Conservation (phyloP, 371 early-diverging fungal genomes). For the Mucor circinelloides region DNA sequence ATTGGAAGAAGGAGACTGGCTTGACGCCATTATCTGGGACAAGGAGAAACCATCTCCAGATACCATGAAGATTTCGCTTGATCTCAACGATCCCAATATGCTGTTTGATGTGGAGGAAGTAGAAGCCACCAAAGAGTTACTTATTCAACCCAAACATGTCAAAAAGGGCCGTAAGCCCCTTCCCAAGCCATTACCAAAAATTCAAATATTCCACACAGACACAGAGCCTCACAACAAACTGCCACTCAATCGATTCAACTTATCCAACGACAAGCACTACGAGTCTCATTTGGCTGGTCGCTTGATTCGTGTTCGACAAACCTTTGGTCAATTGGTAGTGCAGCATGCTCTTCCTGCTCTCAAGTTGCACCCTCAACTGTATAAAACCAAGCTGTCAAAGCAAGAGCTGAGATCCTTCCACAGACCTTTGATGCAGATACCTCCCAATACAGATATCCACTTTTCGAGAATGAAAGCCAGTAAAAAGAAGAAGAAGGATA, state of each 20-base stretch:
- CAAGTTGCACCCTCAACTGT: conserved; percentile 84
- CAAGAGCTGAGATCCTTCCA: conserved; percentile 95
- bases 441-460: conserved; percentile 55
- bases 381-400: conserved; percentile 87
- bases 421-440: conserved; percentile 80
- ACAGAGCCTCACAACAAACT: conserved; percentile 57
- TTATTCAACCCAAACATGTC: conserved; percentile 45
- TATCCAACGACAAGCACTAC: conserved; percentile 96
- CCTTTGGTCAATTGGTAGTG: conserved; percentile 87
- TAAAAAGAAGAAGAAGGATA: conserved; percentile 79
- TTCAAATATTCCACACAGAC: conserved; percentile 50
- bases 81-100: conserved; percentile 79
- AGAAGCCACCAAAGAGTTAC: conserved; percentile 50
- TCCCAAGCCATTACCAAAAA: conserved; percentile 45
- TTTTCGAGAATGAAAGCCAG: conserved; percentile 75
- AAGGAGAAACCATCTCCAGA: conserved; percentile 57
- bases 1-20: conserved; percentile 67
- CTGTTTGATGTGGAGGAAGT: conserved; percentile 68
- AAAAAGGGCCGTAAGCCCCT: conserved; percentile 48
- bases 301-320: conserved; percentile 82
- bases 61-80: conserved; percentile 67
- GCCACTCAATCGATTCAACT: conserved; percentile 85
- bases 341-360: conserved; percentile 96
- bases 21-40: conserved; percentile 80
- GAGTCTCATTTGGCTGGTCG: conserved; percentile 74